These are phyloP conservation scores for Colletotrichum tamarilloi DNA, from an alignment of 2,329 filamentous ascomycete species.

Conservation along the genomic window DNA sequence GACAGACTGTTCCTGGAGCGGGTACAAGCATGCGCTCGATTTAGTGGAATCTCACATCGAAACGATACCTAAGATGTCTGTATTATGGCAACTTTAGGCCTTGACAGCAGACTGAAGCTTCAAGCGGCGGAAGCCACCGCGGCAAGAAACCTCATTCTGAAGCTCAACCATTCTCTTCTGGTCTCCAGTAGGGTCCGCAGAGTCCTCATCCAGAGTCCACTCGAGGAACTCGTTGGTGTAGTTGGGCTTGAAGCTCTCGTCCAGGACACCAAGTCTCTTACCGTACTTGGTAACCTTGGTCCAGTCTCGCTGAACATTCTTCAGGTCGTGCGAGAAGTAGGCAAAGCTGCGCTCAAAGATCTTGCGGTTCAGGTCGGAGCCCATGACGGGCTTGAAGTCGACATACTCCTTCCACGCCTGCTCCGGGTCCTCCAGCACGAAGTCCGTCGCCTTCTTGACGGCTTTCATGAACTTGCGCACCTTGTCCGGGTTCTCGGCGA, in stretches of 20 bases:
- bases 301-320: constrained; percentile 82
- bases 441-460: constrained; percentile 80
- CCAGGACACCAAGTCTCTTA: constrained; percentile 76
- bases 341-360: constrained; percentile 84
- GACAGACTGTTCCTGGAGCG: neutral
- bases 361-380: constrained; percentile 75
- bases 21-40: neutral
- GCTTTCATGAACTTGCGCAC: constrained; percentile 76
- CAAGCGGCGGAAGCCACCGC: constrained; percentile 73
- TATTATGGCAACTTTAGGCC: neutral
- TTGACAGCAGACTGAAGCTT: constrained; percentile 32
- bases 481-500: constrained; percentile 73
- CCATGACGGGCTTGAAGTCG: constrained; percentile 79
- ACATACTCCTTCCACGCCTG: constrained; percentile 76
- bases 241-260: constrained; percentile 73
- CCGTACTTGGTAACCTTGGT: constrained; percentile 81
- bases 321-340: constrained; percentile 79
- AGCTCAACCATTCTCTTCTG: constrained; percentile 79
- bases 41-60: neutral
- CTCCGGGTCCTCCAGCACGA: constrained; percentile 72
- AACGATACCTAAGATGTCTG: too few species aligned
- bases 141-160: constrained; percentile 72
- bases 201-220: constrained; percentile 74
- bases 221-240: constrained; percentile 79
- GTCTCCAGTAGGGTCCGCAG: constrained; percentile 74